Conservation (phyloP, 116 monocot species). For the Papilionanthe hybrid region DNA sequence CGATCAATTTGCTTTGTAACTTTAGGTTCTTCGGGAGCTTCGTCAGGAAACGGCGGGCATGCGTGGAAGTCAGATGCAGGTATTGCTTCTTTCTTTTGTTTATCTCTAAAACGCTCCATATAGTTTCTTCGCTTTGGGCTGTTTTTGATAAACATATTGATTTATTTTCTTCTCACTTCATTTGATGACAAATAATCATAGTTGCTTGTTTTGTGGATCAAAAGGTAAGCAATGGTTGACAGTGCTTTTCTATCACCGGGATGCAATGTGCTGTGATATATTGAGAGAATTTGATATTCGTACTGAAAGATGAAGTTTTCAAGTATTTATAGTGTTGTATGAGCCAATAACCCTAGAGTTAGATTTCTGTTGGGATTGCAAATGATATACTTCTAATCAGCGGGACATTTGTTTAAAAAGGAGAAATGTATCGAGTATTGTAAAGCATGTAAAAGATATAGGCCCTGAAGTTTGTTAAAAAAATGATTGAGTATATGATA, state of each 20-base stretch:
- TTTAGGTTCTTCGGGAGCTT: slow-evolving; percentile 70
- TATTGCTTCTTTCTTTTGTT: slow-evolving; percentile 7
- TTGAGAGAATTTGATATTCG: not conserved
- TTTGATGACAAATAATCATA: not conserved
- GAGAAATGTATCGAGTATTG: no score
- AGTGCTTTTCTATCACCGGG: not conserved
- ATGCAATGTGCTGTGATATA: not conserved
- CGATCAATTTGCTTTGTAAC: not conserved
- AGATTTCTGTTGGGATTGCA: no score
- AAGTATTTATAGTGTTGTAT: no score
- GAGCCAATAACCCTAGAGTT: no score
- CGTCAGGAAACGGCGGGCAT: slow-evolving; percentile 70
- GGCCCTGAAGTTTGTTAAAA: no score
- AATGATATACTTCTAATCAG: no score
- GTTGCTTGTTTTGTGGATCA: not conserved
- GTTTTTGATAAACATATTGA: not conserved
- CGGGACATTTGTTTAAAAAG: no score
- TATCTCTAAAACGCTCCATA: not conserved
- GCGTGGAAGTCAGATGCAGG: slow-evolving; percentile 88
- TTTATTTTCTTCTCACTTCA: not conserved
- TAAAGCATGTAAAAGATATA: no score
- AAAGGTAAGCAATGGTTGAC: not conserved
- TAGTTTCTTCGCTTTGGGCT: not conserved
- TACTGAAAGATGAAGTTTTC: no score
- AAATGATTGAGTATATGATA: no score